Base-by-base conservation (phyloP, 306 rosid species). In the Citrullus amarus region DNA sequence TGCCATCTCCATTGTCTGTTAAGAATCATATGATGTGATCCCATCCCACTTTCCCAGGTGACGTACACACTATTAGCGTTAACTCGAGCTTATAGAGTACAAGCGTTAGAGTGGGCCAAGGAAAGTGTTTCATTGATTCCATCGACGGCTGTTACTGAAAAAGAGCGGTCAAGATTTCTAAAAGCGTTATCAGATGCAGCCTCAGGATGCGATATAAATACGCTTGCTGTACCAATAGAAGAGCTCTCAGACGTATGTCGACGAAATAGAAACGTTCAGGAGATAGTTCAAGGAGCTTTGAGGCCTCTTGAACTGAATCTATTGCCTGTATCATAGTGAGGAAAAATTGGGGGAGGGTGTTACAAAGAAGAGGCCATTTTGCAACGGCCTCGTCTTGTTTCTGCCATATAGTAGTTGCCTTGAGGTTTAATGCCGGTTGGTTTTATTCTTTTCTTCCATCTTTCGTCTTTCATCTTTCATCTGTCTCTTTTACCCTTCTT, bases 201-300 rank as follows among this genome's bases (percentile, higher is more conserved):
- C 48, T 88, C 92, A 0, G 99, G 96, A 72, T 87, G 83, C 75
- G 88, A 87, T 81, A 77, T 87, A 25, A 91, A 88, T 75, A 84
- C 87, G 5, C 77, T 90, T 25, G 78, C 83, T 63, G 73, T 87
- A 84, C 93, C 90, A 30, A 82, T 90, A 20, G 96, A 96, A 82
- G 99, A 96, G 82, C 85, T 96, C 56, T 86, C 98, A 3, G 98
- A 96, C 73, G 98, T 96, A 79, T 93, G 98, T 80, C 97, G 99
- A 3, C 91, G 98, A 4, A 96, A 96, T 80, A 82, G 98, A 76
- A 92, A 93, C 44, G 98, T 96, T 82, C 95, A 88, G 83, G 99
- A 96, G 90, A 93, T 96, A 69, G 99, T 96, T 85, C 99, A 96
- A 86, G 96, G 93, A 46, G 96, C 98, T 77, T 84, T 96, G 90